Conservation (phyloP, 2,329 filamentous ascomycete species). For the Pseudogymnoascus sp. region DNA sequence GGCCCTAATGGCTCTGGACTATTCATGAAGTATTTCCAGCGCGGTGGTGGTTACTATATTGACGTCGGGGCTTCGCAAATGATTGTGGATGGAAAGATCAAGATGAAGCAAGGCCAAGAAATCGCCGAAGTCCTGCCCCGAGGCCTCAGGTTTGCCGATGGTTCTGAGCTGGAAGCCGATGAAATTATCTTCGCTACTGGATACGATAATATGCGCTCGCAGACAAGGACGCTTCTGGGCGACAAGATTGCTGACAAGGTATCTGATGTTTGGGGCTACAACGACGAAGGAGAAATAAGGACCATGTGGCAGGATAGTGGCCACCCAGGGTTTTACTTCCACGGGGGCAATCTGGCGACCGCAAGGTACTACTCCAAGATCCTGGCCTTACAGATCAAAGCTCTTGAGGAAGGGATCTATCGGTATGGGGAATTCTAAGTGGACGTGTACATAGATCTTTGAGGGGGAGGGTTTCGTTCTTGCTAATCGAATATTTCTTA, state of each 20-base stretch:
- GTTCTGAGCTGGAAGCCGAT: slow-evolving; percentile 41
- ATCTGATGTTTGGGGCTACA: slow-evolving; percentile 42
- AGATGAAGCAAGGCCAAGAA: slow-evolving; percentile 41
- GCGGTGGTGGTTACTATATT: slow-evolving; percentile 53
- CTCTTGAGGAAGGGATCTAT: slow-evolving; percentile 33
- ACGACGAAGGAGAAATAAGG: slow-evolving; percentile 40
- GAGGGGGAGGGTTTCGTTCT: too few relatives aligned
- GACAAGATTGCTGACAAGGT: slow-evolving; percentile 42
- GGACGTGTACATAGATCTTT: too few relatives aligned
- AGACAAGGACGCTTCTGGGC: slow-evolving; percentile 42
- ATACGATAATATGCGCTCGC: slow-evolving; percentile 48
- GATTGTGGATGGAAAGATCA: slow-evolving; percentile 47
- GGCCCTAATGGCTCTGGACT: slow-evolving; percentile 49
- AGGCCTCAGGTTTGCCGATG: slow-evolving; percentile 36
- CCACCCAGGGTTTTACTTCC: slow-evolving; percentile 44
- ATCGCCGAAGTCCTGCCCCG: slow-evolving; percentile 37
- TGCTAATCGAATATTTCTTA: too few relatives aligned
- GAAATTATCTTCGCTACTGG: slow-evolving; percentile 43
- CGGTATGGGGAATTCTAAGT: too few relatives aligned
- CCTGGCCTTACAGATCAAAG: slow-evolving; percentile 44
- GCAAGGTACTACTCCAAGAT: slow-evolving; percentile 40
- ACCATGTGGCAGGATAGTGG: slow-evolving; percentile 40
- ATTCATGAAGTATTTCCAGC: slow-evolving; percentile 52
- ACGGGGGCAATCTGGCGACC: slow-evolving; percentile 43
- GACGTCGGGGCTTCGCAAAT: slow-evolving; percentile 47